Evolutionary conservation across 805 yeast genomes (phyloP), one percentile per base, ranked within the genome.

Genomic region (Teunomyces funiuensis): DNA sequence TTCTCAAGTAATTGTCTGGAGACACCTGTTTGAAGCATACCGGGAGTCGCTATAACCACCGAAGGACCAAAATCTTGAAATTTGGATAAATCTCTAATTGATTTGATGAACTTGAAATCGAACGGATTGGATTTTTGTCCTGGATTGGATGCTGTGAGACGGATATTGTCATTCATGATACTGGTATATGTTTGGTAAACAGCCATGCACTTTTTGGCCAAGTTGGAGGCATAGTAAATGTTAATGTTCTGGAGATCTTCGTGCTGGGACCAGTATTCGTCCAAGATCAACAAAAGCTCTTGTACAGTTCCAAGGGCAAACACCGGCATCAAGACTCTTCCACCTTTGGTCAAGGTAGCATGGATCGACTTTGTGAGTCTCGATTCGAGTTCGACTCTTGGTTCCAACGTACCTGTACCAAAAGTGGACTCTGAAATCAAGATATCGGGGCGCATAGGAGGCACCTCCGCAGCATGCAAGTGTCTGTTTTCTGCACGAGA

Each of bases 251-350:
- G 89, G 37, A 93, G 74, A 40, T 91, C 96, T 28, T 82, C 79
- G 58, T 93, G 85, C 37, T 76, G 69, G 18, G 82, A 74, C 99
- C 99, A 93, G 63, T 91, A 93, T 57, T 93, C 99, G 57, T 93
- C 99, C 37, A 93, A 69, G 43, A 93, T 88, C 41, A 93, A 71
- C 55, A 93, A 71, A 28, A 93, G 72, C 58, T 93, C 99, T 58
- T 93, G 99, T 0, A 99, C 97, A 51, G 96, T 82, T 25, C 99
- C 99, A 23, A 93, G 73, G 0, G 99, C 97, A 65, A 93, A 93
- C 3, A 90, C 97, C 0, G 99, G 99, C 57, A 93, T 65, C 38
- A 93, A 66, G 13, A 91, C 90, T 43, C 97, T 74, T 1, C 99
- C 99, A 29, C 97, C 98, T 52, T 85, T 86, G 19, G 75, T 66